phyloP scores from a whole-genome alignment of 495 filamentous ascomycete genomes.

The Neurospora terricola region DNA sequence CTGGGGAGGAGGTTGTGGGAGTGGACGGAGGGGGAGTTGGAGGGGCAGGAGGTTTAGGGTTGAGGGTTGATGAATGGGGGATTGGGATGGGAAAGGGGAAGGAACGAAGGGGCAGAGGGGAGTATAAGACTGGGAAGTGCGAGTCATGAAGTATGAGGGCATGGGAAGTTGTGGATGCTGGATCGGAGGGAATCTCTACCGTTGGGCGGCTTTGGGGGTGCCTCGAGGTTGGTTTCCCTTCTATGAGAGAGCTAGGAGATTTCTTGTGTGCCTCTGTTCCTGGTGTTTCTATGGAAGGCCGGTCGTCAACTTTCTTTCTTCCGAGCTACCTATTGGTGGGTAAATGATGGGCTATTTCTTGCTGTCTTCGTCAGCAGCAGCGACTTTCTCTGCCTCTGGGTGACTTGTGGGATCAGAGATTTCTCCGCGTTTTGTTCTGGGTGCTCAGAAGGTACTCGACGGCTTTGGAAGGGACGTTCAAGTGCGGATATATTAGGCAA shows the following conservation, averaged over 20 bases:
- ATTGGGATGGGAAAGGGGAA: too few relatives aligned
- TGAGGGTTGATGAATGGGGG: background rate
- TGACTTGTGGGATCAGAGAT: too few relatives aligned
- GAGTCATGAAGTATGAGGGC: background rate
- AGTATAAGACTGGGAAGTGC: background rate
- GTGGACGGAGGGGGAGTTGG: slow-evolving; percentile 50
- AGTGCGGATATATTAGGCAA: too few relatives aligned
- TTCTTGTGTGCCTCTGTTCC: background rate
- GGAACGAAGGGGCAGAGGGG: too few relatives aligned
- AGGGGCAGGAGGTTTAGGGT: background rate
- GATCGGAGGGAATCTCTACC: background rate
- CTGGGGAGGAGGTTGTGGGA: slow-evolving; percentile 49
- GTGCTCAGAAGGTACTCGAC: too few relatives aligned
- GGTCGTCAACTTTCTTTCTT: background rate
- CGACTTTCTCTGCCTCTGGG: too few relatives aligned
- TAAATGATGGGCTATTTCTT: too few relatives aligned
- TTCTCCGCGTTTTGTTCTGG: too few relatives aligned
- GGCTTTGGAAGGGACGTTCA: too few relatives aligned
- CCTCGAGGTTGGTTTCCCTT: background rate
- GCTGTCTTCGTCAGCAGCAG: too few relatives aligned
- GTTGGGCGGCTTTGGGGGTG: background rate
- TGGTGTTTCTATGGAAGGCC: background rate
- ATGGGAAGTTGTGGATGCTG: background rate
- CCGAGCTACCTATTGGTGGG: too few relatives aligned
- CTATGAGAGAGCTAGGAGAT: background rate